Evolutionary conservation across 371 early-diverging fungal species (phyloP).

Genomic region (Apophysomyces elegans): DNA sequence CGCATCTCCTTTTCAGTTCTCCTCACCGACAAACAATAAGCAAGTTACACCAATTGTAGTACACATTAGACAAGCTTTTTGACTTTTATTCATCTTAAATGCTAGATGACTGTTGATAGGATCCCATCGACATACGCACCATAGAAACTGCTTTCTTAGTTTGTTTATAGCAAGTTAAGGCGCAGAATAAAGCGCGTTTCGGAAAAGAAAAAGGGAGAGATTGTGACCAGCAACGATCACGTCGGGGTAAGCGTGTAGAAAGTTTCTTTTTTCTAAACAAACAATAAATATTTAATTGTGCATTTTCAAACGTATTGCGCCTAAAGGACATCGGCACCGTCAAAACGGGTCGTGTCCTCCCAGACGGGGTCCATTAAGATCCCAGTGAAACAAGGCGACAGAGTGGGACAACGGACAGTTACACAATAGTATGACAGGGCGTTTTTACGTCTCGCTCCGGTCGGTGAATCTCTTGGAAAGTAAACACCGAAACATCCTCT

Average conservation of each 20-base stretch:
- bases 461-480: neutral
- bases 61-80: neutral
- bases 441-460: neutral
- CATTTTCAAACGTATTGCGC: neutral
- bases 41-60: neutral
- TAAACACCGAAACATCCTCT: too few species aligned
- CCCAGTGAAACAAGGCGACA: neutral
- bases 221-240: conserved; percentile 1
- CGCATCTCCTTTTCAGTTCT: conserved; percentile 9
- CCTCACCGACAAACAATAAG: conserved; percentile 11
- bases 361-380: neutral
- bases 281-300: neutral
- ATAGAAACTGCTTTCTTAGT: neutral
- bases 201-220: conserved; percentile 1
- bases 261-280: neutral
- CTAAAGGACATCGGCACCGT: neutral
- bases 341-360: neutral
- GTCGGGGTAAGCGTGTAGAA: neutral
- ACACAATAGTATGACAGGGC: conserved; percentile 6
- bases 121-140: neutral
- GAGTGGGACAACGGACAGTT: neutral
- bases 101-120: neutral
- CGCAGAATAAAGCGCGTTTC: neutral
- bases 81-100: neutral
- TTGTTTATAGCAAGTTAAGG: neutral